These are phyloP conservation scores for Phytopythium mirpurense DNA, from an alignment of 352 stramenopile species.

Conservation along the genomic window DNA sequence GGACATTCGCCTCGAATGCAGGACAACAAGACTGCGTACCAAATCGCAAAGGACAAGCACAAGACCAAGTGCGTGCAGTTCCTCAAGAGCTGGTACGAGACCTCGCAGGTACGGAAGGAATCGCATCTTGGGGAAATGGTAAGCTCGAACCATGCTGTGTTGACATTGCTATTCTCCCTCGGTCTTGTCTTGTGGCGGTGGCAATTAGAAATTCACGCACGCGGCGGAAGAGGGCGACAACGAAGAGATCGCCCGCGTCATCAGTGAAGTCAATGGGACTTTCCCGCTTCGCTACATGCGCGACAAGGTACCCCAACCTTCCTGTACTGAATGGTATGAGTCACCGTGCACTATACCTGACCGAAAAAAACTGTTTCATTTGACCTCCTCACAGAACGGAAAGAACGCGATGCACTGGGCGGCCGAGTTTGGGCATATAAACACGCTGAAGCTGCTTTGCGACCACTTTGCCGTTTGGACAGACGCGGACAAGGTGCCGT, in stretches of 20 bases:
- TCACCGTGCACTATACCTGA: no score
- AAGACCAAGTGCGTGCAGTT: slow-evolving; percentile 86
- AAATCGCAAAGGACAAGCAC: slow-evolving; percentile 87
- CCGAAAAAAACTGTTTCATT: no score
- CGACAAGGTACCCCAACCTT: slow-evolving; percentile 56
- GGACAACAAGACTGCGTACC: slow-evolving; percentile 88
- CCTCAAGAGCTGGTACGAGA: slow-evolving; percentile 86
- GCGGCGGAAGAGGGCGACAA: slow-evolving; percentile 78
- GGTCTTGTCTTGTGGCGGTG: no score
- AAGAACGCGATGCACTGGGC: slow-evolving; percentile 88
- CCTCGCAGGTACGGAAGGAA: slow-evolving; percentile 63
- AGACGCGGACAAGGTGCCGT: slow-evolving; percentile 66
- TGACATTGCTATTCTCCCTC: no score
- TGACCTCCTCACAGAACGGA: slow-evolving; percentile 45
- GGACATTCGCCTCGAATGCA: slow-evolving; percentile 7
- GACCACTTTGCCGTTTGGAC: slow-evolving; percentile 78
- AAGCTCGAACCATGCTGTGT: no score
- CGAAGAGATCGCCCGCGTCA: slow-evolving; percentile 73
- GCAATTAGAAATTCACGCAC: slow-evolving; percentile 72
- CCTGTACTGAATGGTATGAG: not conserved
- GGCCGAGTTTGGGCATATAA: slow-evolving; percentile 69
- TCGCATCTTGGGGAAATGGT: no score
- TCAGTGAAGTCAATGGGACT: slow-evolving; percentile 70
- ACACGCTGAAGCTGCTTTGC: slow-evolving; percentile 71
- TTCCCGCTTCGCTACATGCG: slow-evolving; percentile 79